Evolutionary conservation across 1,284 basidiomycete genomes (phyloP).

Genomic region (Chalciporus sp.): DNA sequence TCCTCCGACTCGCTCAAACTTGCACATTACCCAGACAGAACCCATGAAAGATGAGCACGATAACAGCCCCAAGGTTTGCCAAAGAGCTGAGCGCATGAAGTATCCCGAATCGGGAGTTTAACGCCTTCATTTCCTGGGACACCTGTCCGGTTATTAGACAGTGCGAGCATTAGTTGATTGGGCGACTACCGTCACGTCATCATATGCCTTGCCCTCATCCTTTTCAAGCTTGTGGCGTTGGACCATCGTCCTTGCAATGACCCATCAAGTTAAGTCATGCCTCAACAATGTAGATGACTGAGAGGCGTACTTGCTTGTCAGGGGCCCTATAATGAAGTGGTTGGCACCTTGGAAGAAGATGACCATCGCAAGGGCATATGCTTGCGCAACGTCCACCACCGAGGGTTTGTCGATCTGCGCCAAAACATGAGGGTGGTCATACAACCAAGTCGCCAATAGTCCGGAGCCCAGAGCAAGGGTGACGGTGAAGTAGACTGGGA

Average conservation of each 20-base stretch:
- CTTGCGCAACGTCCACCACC: conserved; percentile 69
- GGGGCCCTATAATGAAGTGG: conserved; percentile 60
- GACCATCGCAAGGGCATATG: conserved; percentile 59
- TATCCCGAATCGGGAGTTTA: conserved; percentile 65
- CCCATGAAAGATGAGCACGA: conserved; percentile 68
- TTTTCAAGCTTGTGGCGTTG: conserved; percentile 74
- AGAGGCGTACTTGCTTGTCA: conserved; percentile 63
- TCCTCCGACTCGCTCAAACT: not conserved
- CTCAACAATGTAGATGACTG: not conserved
- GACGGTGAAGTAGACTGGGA: conserved; percentile 75
- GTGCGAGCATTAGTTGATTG: not conserved
- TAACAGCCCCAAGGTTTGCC: conserved; percentile 50
- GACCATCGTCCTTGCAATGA: conserved; percentile 60
- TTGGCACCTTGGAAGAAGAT: conserved; percentile 55
- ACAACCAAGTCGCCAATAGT: conserved; percentile 65
- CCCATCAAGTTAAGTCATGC: not conserved
- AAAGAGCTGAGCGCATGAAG: conserved; percentile 72
- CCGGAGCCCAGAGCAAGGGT: conserved; percentile 57
- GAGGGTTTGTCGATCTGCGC: conserved; percentile 49
- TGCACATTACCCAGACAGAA: conserved; percentile 62
- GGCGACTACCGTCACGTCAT: conserved; percentile 58
- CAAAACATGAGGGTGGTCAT: conserved; percentile 63
- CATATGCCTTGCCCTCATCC: conserved; percentile 69
- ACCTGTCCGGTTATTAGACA: conserved; percentile 43
- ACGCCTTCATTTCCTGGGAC: conserved; percentile 66